A percentile compares a stretch with the other conserved stretches of the same genome.
phyloP scores from a whole-genome alignment of 192 early-diverging fungal species.

The Dissophora ornata region DNA sequence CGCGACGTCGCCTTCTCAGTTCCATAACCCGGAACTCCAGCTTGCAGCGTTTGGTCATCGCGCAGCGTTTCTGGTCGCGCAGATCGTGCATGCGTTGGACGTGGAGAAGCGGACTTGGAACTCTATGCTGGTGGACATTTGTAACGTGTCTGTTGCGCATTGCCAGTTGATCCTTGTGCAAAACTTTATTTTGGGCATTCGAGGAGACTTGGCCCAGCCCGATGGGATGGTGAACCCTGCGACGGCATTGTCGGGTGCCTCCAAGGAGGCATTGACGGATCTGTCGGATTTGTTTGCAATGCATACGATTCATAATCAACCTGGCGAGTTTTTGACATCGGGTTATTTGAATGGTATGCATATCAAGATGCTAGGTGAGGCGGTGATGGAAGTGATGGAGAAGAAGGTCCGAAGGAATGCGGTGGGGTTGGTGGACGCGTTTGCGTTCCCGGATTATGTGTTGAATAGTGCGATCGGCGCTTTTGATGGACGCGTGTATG shows the following conservation, averaged over 20 bases:
- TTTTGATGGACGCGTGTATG: conserved; percentile 83
- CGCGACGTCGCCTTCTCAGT: conserved; percentile 20
- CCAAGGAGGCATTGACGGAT: conserved; percentile 57
- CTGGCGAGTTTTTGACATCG: conserved; percentile 68
- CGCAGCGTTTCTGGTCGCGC: conserved; percentile 69
- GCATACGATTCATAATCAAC: conserved; percentile 73
- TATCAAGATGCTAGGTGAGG: conserved; percentile 55
- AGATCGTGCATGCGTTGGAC: conserved; percentile 72
- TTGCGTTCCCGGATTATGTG: conserved; percentile 77
- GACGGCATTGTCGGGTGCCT: conserved; percentile 19
- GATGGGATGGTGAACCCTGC: conserved; percentile 32
- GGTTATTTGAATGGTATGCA: conserved; percentile 66
- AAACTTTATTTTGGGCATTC: conserved; percentile 75
- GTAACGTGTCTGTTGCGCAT: conserved; percentile 77
- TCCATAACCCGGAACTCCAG: conserved; percentile 59
- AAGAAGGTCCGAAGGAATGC: conserved; percentile 77
- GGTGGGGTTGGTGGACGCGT: conserved; percentile 83
- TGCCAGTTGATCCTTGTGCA: conserved; percentile 79
- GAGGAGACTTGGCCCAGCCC: conserved; percentile 53
- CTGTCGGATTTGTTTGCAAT: conserved; percentile 67
- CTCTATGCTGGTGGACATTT: conserved; percentile 79
- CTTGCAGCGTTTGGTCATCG: conserved; percentile 80
- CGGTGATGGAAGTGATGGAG: conserved; percentile 61
- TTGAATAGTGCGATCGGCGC: conserved; percentile 82
- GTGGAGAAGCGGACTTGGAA: conserved; percentile 74